Base-by-base conservation (phyloP, 2,329 filamentous ascomycete genomes). In the Epichloe sibirici region DNA sequence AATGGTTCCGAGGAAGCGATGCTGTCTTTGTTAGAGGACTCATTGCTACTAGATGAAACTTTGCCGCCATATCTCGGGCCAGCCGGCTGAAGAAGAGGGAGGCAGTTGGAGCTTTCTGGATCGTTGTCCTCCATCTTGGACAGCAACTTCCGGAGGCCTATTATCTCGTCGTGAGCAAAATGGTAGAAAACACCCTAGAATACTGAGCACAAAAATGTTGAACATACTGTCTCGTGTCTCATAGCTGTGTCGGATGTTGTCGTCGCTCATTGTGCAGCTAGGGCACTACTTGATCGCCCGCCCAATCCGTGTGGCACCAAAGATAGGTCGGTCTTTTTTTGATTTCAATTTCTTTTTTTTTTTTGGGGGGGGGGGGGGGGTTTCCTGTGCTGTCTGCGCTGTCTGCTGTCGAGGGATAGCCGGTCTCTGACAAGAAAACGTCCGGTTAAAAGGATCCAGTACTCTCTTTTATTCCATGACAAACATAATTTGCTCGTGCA, bases 161-260 rank as follows among this genome's bases (percentile, higher is more conserved):
- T n/a, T 28, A 9, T 31, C 15, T 23, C 4, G 4, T 28, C 28
- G 23, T 34, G 12, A 49, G 28, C 21, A 49, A 5, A 13, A 31
- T 8, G 11, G 7, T 11, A n/a, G 28, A 34, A n/a, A n/a, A n/a
- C 8, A 21, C 3, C 25, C 12, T 5, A 31, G 15, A 7, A 45
- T 15, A 31, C 15, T 35, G 23, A 34, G 23, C 23, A 13, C 12
- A 35, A 28, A 28, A 17, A 23, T 13, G 37, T 15, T 21, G n/a
- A 44, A 45, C 49, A 38, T 47, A 51, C 49, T 51, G 34, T 17
- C 25, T 6, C 49, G 49, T 40, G 49, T 51, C 43, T 47, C 49
- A n/a, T 51, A 35, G 5, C 7, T 13, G 25, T 42, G 43, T 11
- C 34, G 15, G 17, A 34, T 13, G n/a, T 42, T 11, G 25, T 37